Conservation (phyloP, 2,329 filamentous ascomycete species). For the Claviceps maximensis region DNA sequence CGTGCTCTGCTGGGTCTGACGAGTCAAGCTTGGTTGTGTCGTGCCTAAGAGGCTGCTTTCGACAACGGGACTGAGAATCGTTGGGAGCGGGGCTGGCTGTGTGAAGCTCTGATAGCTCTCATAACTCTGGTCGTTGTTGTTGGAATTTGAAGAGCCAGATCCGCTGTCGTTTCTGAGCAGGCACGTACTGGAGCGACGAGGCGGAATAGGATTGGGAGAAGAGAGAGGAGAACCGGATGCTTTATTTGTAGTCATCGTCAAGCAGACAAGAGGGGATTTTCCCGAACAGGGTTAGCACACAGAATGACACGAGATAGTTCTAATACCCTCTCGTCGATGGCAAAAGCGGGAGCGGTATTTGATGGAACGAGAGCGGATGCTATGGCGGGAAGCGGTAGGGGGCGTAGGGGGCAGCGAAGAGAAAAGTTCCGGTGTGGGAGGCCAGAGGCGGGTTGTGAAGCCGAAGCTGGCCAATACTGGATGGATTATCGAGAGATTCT, state of each 20-base stretch:
- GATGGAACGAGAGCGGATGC: neutral
- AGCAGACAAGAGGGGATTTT: neutral
- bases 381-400: too few relatives aligned
- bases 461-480: neutral
- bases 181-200: slow-evolving; percentile 49
- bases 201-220: slow-evolving; percentile 38
- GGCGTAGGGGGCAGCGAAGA: neutral
- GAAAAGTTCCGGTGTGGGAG: neutral
- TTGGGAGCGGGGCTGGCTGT: slow-evolving; percentile 8
- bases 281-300: neutral
- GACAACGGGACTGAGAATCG: slow-evolving; percentile 36
- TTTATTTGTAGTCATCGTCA: slow-evolving; percentile 10
- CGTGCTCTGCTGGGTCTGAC: neutral
- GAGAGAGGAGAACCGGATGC: neutral
- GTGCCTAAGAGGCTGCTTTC: slow-evolving; percentile 49
- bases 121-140: neutral
- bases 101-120: slow-evolving; percentile 5
- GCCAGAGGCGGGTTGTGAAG: neutral
- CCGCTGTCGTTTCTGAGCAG: slow-evolving; percentile 9
- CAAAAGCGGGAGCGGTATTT: neutral
- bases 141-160: neutral
- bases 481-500: neutral
- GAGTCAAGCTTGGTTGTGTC: slow-evolving; percentile 15
- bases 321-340: neutral
- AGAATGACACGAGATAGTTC: neutral